These are phyloP conservation scores for Bassia scoparia DNA, from an alignment of 148 eudicot species.

Conservation along the genomic window DNA sequence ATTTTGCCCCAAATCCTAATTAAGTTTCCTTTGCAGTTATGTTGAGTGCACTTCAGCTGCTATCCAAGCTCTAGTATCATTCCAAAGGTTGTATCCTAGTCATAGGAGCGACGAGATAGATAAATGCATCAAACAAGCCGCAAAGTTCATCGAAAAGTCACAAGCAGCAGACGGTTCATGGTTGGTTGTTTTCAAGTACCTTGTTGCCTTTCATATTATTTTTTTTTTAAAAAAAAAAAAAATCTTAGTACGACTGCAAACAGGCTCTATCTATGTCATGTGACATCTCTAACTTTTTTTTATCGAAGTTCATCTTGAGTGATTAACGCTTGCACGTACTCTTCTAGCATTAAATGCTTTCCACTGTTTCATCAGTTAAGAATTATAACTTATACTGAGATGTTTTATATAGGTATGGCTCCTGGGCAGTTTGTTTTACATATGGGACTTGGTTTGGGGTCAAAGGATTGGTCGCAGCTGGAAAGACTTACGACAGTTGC, in stretches of 20 bases:
- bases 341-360: not conserved
- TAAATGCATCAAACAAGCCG: constrained; percentile 59
- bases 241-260: too few species aligned
- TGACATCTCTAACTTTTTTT: not conserved
- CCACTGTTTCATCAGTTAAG: constrained; percentile 5
- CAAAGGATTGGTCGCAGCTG: constrained; percentile 69
- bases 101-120: constrained; percentile 78
- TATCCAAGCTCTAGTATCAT: constrained; percentile 75
- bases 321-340: constrained; percentile 2
- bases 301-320: not conserved
- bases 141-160: constrained; percentile 59
- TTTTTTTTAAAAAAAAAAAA: too few species aligned
- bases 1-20: not conserved
- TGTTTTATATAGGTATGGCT: constrained; percentile 67
- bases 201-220: not conserved
- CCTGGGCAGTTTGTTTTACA: constrained; percentile 94
- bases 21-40: constrained; percentile 45
- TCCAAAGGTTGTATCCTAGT: constrained; percentile 72
- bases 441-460: constrained; percentile 92
- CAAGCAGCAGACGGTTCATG: constrained; percentile 94
- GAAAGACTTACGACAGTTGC: constrained; percentile 50
- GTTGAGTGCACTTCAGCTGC: constrained; percentile 98
- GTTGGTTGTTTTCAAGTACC: constrained; percentile 49
- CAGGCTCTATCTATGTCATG: too few species aligned
- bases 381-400: not conserved